phyloP scores from a whole-genome alignment of 148 eudicot genomes.

The Vaccinium darrowii region DNA sequence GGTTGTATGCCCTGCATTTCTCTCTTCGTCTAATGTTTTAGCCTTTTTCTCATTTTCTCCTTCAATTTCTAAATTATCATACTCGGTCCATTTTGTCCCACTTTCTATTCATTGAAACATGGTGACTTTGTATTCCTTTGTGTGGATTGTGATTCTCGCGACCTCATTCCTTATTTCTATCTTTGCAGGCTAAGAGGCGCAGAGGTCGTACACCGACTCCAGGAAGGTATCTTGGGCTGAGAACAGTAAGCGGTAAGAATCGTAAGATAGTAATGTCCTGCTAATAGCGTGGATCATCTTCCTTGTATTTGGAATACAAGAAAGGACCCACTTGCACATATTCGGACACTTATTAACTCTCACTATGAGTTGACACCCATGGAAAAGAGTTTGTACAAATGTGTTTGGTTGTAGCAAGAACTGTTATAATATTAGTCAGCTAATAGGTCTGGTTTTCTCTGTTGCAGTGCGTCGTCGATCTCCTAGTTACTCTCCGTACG shows the following conservation, averaged over 20 bases:
- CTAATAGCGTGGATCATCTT: background rate
- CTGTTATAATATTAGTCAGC: background rate
- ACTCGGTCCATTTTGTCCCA: background rate
- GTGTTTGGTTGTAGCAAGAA: background rate
- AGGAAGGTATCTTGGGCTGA: slow-evolving; percentile 84
- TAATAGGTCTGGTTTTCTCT: background rate
- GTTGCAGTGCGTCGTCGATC: slow-evolving; percentile 54
- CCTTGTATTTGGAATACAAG: background rate
- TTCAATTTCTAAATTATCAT: background rate
- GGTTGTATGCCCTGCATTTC: slow-evolving; percentile 99
- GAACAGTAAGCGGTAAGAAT: slow-evolving; percentile 46
- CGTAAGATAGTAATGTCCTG: slow-evolving; percentile 6
- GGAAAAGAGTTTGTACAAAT: background rate
- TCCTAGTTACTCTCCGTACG: slow-evolving; percentile 42
- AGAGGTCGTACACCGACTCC: slow-evolving; percentile 99
- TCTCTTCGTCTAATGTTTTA: slow-evolving; percentile 38
- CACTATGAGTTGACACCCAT: background rate
- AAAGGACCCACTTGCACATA: background rate
- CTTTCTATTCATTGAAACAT: background rate
- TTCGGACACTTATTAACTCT: background rate
- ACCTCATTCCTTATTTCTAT: slow-evolving; percentile 6
- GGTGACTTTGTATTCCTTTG: background rate
- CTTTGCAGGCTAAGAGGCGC: slow-evolving; percentile 69
- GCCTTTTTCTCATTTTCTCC: background rate
- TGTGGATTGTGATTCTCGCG: background rate